Base-by-base conservation (phyloP, 2,329 filamentous ascomycete species). In the Monosporascus ibericus region DNA sequence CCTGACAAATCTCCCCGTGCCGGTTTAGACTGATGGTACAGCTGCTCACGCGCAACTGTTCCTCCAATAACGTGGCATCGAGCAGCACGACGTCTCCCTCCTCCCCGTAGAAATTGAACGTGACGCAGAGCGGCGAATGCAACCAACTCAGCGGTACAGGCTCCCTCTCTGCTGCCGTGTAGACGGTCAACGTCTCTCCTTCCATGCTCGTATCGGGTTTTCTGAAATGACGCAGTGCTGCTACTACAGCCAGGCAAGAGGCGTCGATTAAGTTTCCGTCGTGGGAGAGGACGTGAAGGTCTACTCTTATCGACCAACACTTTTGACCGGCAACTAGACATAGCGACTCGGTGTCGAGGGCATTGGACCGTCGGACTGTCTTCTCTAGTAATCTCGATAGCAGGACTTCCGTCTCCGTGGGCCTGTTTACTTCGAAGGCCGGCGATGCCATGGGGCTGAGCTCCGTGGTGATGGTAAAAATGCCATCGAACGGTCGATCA, bases 321-420 rank as follows among this genome's bases (percentile, higher is more conserved):
- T 95, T 96, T 55, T 88, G 79, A 7, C 90, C 92, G 11, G 94
- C 91, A 27, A 96, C 79, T 22, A 99, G 89, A 70, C 94, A 99
- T 44, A 99, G 80, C 4, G 92, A 96, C 72, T 99, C 94, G 36
- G 92, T 96, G 69, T 97, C 92, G 40, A 99, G 82, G 6, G 94
- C 92, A 61, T 88, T 88, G 1, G 92, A 96, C 55, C 94, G 86
- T 42, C 94, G 91, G 55, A 97, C 84, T 8, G 94, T 92, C 73
- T 96, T 96, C 70, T 99, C 94, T 20, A 99, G 85, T 42, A 94
- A 81, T 36, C 92, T 86, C 9, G 92, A 91, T 27, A 97, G 83
- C 42, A 96, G 81, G 3, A 92, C 79, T 72, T 97, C 94, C 52
- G 87, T 81, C 63, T 95, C 88, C 57, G 87, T 92, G 47, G 88